Evolutionary conservation across 2,329 filamentous ascomycete species (phyloP), one percentile per base, ranked within the genome.

Genomic region (Bisporella sp.): DNA sequence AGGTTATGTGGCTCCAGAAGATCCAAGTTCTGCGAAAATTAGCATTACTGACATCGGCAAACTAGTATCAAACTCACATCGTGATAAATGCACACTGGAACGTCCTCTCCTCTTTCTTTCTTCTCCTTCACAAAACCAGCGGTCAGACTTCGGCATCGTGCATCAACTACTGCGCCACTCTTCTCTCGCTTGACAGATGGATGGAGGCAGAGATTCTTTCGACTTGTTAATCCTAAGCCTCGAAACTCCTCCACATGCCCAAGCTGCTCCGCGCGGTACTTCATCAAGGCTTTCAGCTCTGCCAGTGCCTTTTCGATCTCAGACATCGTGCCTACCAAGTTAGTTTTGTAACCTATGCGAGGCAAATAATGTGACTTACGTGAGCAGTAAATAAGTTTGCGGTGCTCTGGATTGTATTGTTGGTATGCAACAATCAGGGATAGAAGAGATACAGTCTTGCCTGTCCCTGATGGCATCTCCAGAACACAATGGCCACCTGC

Each of bases 391-490:
- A 99, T 96, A 47, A 99, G 82, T 70, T 99, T 99, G 50, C 95
- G 79, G 62, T 93, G 89, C 65, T 96, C 89, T 3, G 91, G 89
- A 63, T 92, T 91, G 66, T 91, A 85, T 66, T 93, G 88, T 69
- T 99, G 95, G 64, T 99, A 99, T 41, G 93, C 92, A 51, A 99
- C 84, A 63, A 99, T 99, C 60, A 99, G 79, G 0, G 93, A 96
- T 42, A 99, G 75, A 4, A 99, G 76, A 7, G 93, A 96, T 30
- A 99, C 88, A 0, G 93, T 99, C 75, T 99, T 99, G 54, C 93
- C 93, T 29, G 93, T 99, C 41, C 93, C 93, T 53, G 93, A 99
- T 69, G 93, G 93, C 93, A 99, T 99, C 72, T 99, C 93, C 61
- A 99, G 73, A 28, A 99, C 92, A 68, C 91, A 96, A 71, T 99